These are phyloP conservation scores for Quercus tomentella DNA, from an alignment of 331 rosid genomes.

Conservation along the genomic window DNA sequence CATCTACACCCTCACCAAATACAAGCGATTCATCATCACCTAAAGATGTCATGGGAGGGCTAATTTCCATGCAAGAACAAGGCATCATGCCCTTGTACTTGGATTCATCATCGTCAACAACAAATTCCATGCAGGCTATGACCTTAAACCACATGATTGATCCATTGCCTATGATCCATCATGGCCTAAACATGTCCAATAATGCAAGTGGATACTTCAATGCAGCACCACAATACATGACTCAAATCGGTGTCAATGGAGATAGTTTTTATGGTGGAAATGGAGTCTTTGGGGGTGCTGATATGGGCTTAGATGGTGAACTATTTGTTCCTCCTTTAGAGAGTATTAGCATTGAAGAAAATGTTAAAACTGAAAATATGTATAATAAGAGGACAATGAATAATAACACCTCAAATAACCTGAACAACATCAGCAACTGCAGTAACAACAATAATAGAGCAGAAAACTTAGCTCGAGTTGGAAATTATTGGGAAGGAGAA, in stretches of 20 bases:
- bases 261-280: constrained; percentile 33
- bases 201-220: constrained; percentile 24
- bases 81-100: constrained; percentile 33
- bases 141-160: constrained; percentile 41
- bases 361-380: constrained; percentile 28
- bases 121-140: constrained; percentile 32
- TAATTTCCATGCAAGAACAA: constrained; percentile 34
- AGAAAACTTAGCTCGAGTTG: constrained; percentile 42
- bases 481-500: constrained; percentile 42
- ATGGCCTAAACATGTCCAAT: constrained; percentile 30
- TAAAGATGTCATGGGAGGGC: constrained; percentile 36
- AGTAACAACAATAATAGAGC: constrained; percentile 15
- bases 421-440: constrained; percentile 5
- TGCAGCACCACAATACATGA: constrained; percentile 26
- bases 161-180: constrained; percentile 29
- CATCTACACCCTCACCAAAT: constrained; percentile 53
- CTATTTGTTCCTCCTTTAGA: constrained; percentile 62
- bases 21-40: constrained; percentile 46
- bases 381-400: constrained; percentile 11
- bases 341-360: constrained; percentile 38
- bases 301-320: constrained; percentile 34
- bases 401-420: constrained; percentile 29
- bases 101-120: constrained; percentile 37
- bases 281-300: constrained; percentile 28
- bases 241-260: constrained; percentile 17